phyloP scores from a whole-genome alignment of 139 green algal genomes.

The Chlorokybus atmophyticus region DNA sequence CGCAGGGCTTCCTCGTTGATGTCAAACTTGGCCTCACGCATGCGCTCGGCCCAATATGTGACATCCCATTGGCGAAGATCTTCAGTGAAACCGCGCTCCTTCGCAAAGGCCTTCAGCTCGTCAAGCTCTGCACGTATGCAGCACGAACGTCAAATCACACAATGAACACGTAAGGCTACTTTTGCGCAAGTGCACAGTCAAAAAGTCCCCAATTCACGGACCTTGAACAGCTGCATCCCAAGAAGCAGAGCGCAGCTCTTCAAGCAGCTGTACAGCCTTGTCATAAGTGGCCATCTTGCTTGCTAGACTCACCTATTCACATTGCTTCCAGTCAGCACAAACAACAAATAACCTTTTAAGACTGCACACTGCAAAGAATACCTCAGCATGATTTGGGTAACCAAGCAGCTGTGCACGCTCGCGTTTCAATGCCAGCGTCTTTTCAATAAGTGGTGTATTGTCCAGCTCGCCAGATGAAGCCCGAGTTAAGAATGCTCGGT shows the following conservation, averaged over 20 bases:
- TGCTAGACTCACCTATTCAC: slow-evolving; percentile 15
- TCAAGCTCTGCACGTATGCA: slow-evolving; percentile 49
- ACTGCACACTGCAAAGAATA: no score
- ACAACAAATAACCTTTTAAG: background rate
- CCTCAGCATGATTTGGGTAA: no score
- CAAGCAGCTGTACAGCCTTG: slow-evolving; percentile 67
- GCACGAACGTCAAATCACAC: background rate
- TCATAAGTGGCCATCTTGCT: slow-evolving; percentile 38
- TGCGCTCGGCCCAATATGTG: slow-evolving; percentile 75
- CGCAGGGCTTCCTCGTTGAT: slow-evolving; percentile 85
- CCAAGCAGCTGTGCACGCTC: slow-evolving; percentile 85
- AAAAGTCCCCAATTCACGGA: background rate
- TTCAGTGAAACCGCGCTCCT: slow-evolving; percentile 12
- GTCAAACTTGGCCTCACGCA: slow-evolving; percentile 44
- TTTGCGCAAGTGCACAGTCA: background rate
- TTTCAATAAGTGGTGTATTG: slow-evolving; percentile 81
- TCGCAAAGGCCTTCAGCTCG: slow-evolving; percentile 50
- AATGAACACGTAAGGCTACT: no score
- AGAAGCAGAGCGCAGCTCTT: slow-evolving; percentile 67
- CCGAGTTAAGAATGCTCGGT: slow-evolving; percentile 72
- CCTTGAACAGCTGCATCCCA: slow-evolving; percentile 34
- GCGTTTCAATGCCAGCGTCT: slow-evolving; percentile 56
- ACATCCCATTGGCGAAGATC: slow-evolving; percentile 68
- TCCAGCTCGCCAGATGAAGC: slow-evolving; percentile 55
- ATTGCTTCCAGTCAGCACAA: background rate